These are phyloP conservation scores for Coemansia sp. DNA, from an alignment of 192 early-diverging fungal genomes.

Conservation along the genomic window DNA sequence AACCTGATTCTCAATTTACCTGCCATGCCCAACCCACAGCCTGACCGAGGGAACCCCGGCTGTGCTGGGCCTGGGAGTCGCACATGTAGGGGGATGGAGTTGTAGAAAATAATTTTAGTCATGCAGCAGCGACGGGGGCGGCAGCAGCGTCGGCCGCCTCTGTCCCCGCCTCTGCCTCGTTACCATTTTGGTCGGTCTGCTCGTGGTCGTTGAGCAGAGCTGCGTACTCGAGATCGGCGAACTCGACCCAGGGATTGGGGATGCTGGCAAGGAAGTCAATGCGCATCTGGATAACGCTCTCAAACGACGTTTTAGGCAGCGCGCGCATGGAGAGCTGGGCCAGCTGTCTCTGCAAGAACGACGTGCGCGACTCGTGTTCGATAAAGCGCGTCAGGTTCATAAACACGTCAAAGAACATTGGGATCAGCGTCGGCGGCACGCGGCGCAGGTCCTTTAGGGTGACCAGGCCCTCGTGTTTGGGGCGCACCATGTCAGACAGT, in stretches of 20 bases:
- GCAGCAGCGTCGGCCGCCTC: background rate
- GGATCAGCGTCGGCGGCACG: conserved; percentile 22
- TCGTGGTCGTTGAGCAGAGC: conserved; percentile 47
- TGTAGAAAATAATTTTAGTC: background rate
- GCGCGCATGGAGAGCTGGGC: conserved; percentile 45
- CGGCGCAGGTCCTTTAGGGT: conserved; percentile 48
- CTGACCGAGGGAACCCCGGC: too few relatives aligned
- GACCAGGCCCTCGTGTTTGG: conserved; percentile 38
- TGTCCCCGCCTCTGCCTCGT: background rate
- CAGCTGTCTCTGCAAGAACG: conserved; percentile 49
- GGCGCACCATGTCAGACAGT: conserved; percentile 49
- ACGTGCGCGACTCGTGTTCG: conserved; percentile 49
- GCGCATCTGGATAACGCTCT: conserved; percentile 45
- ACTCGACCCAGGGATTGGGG: conserved; percentile 51
- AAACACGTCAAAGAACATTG: conserved; percentile 52
- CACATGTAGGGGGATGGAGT: background rate
- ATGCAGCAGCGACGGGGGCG: background rate
- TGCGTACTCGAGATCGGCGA: conserved; percentile 51
- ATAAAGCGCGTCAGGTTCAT: conserved; percentile 49
- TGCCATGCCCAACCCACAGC: too few relatives aligned
- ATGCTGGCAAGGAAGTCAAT: conserved; percentile 45
- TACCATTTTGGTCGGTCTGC: conserved; percentile 10
- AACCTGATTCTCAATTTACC: background rate
- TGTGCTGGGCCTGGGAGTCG: too few relatives aligned
- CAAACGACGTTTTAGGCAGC: conserved; percentile 33